Base-by-base conservation (phyloP, 2,329 filamentous ascomycete species). In the Aspergillus cejpii region DNA sequence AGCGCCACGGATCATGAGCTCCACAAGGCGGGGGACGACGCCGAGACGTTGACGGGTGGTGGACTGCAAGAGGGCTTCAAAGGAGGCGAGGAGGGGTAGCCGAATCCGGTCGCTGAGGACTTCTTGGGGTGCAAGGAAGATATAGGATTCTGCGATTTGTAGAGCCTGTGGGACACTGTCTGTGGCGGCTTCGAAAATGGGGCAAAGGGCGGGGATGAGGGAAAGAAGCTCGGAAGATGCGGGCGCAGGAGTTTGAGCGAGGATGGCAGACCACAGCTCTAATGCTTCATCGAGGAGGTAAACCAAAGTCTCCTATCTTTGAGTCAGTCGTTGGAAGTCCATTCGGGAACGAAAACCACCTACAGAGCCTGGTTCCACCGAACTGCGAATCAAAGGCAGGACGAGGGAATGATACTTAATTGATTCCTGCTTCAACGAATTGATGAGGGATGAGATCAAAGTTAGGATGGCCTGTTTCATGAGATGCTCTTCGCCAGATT, bases 391-490 rank as follows among this genome's bases (percentile, higher is more conserved):
- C 40, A 97, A 77, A 0, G 91, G 90, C 14, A 95, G 70, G 55
- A 96, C 85, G 41, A 90, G 74, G 12, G 76, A 67, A 52, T 96
- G 88, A 56, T 94, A 95, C 14, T 82, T 77, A 49, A 83, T 77
- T 3, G 88, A 92, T 7, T 84, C 78, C 10, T 79, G 76, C 47
- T 85, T 87, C 79, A 97, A 86, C 1, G 90, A 85, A 61, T 82
- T 82, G n/a, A 94, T 86, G 11, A 98, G 74, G 2, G 88, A 84
- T 1, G 87, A 77, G 41, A 97, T 80, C 29, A 97, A 84, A 2
- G 85, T 87, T 45, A 97, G 77, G 41, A 97, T 89, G 1, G 88
- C 83, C 67, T 96, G 90, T 66, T 97, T 97, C 74, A 96, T 85
- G 65, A 97, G 80, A 67, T 89, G 87, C 59, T 92, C 87, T 48